phyloP scores from a whole-genome alignment of 306 rosid genomes.

The Gleditsia sinensis region DNA sequence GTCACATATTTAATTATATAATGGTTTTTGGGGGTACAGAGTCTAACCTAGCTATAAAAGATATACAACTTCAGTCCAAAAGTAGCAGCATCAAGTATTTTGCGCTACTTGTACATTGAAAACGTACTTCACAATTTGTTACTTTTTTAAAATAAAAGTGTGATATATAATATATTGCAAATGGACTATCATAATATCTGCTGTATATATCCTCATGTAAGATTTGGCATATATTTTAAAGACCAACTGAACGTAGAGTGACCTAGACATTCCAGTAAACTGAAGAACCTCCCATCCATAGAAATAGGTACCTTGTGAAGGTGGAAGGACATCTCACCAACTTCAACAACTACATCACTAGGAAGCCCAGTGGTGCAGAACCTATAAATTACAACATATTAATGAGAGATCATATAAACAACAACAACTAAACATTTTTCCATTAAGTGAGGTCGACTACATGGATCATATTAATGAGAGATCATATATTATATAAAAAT shows the following conservation, averaged over 20 bases:
- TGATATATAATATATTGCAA: background rate
- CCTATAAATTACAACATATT: conserved; percentile 49
- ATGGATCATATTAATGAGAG: conserved; percentile 4
- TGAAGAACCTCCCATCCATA: background rate
- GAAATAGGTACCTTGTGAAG: conserved; percentile 80
- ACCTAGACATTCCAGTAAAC: conserved; percentile 1
- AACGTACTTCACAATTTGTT: conserved; percentile 2
- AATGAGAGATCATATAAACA: conserved; percentile 1
- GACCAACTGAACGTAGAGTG: background rate
- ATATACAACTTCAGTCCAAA: too few relatives aligned
- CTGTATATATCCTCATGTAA: conserved; percentile 4
- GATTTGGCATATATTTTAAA: background rate
- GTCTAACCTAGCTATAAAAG: too few relatives aligned
- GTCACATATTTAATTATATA: background rate
- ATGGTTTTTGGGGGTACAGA: background rate
- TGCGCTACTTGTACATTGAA: background rate
- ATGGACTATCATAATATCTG: conserved; percentile 8
- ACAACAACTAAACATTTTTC: too few relatives aligned
- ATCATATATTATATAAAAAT: background rate
- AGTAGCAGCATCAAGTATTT: background rate
- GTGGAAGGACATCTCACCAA: conserved; percentile 95
- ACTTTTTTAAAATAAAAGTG: too few relatives aligned
- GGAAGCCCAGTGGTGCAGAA: conserved; percentile 98
- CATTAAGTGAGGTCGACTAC: too few relatives aligned
- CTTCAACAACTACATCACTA: conserved; percentile 90